These are phyloP conservation scores for Olyra latifolia DNA, from an alignment of 176 grass and related monocot species.

Conservation along the genomic window DNA sequence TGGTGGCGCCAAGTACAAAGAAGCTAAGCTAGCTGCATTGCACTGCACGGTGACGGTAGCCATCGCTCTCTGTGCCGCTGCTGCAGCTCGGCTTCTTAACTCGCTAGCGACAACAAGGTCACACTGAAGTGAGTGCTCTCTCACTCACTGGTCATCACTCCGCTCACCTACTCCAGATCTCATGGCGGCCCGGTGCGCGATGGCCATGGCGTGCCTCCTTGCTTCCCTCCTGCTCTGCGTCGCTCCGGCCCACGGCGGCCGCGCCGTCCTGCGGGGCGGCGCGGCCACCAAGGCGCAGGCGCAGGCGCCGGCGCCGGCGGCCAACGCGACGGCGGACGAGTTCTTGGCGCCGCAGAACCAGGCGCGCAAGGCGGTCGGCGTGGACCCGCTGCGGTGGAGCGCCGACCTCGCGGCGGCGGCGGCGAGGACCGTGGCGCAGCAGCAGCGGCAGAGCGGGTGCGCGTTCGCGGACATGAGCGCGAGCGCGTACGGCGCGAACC, in stretches of 20 bases:
- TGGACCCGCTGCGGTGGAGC: slow-evolving; percentile 63
- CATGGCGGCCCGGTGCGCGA: slow-evolving; percentile 20
- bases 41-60: background rate
- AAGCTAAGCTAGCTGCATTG: too few relatives aligned
- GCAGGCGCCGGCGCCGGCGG: background rate
- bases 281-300: slow-evolving; percentile 18
- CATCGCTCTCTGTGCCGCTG: slow-evolving; percentile 21
- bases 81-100: slow-evolving; percentile 21
- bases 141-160: slow-evolving; percentile 34
- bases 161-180: slow-evolving; percentile 46
- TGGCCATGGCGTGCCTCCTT: slow-evolving; percentile 25
- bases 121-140: background rate
- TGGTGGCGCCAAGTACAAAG: background rate
- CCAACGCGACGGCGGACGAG: slow-evolving; percentile 32
- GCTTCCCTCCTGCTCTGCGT: slow-evolving; percentile 21
- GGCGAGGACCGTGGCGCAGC: slow-evolving; percentile 11
- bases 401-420: slow-evolving; percentile 25
- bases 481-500: slow-evolving; percentile 69
- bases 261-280: background rate
- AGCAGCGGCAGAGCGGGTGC: slow-evolving; percentile 44
- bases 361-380: slow-evolving; percentile 57
- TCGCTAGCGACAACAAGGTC: slow-evolving; percentile 18
- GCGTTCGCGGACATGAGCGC: slow-evolving; percentile 53
- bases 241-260: slow-evolving; percentile 7
- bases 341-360: slow-evolving; percentile 67